These are phyloP conservation scores for Amniculicola lignicola DNA, from an alignment of 495 filamentous ascomycete genomes.

Conservation along the genomic window DNA sequence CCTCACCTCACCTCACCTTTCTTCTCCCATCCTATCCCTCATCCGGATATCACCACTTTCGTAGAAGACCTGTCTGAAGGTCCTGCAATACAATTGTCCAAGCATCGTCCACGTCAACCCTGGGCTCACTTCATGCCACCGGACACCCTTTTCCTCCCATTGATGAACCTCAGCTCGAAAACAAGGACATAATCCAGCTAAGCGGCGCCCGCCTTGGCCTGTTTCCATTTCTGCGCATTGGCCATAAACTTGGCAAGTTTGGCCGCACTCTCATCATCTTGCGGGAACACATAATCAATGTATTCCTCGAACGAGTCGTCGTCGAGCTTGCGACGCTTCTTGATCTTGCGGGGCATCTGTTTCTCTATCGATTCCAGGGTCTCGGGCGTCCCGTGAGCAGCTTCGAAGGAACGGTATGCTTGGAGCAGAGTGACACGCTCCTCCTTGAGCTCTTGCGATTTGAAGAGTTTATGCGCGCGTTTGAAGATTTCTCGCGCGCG, in stretches of 20 bases:
- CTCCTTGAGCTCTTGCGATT: constrained; percentile 88
- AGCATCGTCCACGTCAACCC: no score
- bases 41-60: no score
- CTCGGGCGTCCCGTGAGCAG: constrained; percentile 70
- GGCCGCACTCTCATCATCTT: constrained; percentile 84
- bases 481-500: constrained; percentile 81
- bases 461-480: constrained; percentile 82
- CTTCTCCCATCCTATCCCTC: no score
- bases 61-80: no score
- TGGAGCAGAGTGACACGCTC: constrained; percentile 82
- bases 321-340: constrained; percentile 90
- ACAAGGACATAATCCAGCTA: no score
- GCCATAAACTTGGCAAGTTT: constrained; percentile 79
- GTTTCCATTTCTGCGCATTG: constrained; percentile 87
- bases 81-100: no score
- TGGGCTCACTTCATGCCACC: no score
- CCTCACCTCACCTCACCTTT: no score
- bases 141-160: no score
- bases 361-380: constrained; percentile 82
- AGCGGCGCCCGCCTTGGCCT: constrained; percentile 47
- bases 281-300: constrained; percentile 95
- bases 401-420: constrained; percentile 88
- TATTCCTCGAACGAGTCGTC: constrained; percentile 97
- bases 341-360: constrained; percentile 90
- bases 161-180: no score